A percentile compares a stretch with the other conserved stretches of the same genome.
phyloP scores from a whole-genome alignment of 164 flowering plant species.

The Cinnamomum chago region DNA sequence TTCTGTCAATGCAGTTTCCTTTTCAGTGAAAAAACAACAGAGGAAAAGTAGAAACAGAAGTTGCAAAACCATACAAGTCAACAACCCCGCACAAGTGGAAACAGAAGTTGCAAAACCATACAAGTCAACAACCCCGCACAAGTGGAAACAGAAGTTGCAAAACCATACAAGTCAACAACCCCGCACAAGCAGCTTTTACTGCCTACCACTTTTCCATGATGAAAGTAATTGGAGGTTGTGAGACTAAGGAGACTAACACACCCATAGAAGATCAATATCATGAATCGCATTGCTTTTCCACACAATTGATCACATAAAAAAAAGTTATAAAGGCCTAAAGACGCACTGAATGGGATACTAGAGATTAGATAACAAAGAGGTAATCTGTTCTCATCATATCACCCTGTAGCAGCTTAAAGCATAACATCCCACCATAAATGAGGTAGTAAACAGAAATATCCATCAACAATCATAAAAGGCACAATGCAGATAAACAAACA shows the following conservation, averaged over 20 bases:
- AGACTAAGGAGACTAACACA: not conserved
- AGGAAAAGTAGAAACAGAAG: too few species aligned
- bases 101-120: too few species aligned
- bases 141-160: too few species aligned
- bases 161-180: not conserved
- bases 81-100: not conserved
- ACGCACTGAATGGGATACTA: too few species aligned
- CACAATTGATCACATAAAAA: not conserved
- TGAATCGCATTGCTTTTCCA: not conserved
- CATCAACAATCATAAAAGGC: not conserved
- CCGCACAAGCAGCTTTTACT: not conserved
- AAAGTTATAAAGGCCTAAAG: too few species aligned
- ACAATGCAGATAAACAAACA: not conserved
- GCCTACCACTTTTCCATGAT: not conserved
- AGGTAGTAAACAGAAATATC: not conserved
- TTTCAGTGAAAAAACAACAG: too few species aligned
- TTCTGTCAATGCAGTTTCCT: too few species aligned
- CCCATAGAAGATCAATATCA: too few species aligned
- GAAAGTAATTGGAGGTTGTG: too few species aligned
- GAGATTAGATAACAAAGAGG: not conserved
- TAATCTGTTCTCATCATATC: not conserved
- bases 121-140: not conserved
- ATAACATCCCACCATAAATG: not conserved
- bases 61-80: too few species aligned
- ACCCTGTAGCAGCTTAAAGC: not conserved